Conservation (phyloP, 2,329 filamentous ascomycete species). For the Monilinia laxa region DNA sequence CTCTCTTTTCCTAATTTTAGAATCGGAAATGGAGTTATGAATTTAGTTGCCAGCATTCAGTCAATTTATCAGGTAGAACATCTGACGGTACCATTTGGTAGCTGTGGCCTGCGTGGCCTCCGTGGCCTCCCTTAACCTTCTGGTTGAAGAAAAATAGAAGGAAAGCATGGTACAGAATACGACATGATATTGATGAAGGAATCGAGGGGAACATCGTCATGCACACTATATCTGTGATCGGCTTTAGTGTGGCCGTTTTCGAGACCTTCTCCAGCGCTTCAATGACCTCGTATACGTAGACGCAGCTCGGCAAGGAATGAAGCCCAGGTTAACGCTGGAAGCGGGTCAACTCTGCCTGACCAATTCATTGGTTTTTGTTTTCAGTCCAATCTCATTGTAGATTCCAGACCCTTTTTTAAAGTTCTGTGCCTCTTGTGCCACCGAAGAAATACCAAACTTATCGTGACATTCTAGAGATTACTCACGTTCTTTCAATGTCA, state of each 20-base stretch:
- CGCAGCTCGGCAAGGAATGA: constrained; percentile 23
- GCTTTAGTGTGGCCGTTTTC: constrained; percentile 15
- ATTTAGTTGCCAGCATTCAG: not conserved
- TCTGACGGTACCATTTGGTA: constrained; percentile 1
- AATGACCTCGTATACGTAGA: constrained; percentile 22
- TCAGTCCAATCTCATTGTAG: constrained; percentile 10
- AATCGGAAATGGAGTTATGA: no score
- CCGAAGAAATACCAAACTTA: not conserved
- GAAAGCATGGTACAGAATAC: not conserved
- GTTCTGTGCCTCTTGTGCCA: constrained; percentile 17
- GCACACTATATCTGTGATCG: constrained; percentile 16
- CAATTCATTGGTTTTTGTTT: constrained; percentile 7
- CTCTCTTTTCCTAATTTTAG: not conserved
- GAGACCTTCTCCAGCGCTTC: constrained; percentile 23
- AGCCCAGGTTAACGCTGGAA: constrained; percentile 22
- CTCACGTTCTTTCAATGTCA: not conserved
- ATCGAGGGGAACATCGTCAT: constrained; percentile 16
- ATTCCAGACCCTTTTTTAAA: constrained; percentile 14
- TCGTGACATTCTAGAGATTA: not conserved
- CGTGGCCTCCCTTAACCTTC: not conserved
- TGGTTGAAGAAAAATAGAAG: constrained; percentile 11
- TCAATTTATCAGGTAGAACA: not conserved
- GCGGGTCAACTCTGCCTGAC: constrained; percentile 17
- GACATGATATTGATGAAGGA: constrained; percentile 11
- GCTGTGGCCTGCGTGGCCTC: not conserved